phyloP scores from a whole-genome alignment of 331 rosid genomes.

The Arachis monticola region DNA sequence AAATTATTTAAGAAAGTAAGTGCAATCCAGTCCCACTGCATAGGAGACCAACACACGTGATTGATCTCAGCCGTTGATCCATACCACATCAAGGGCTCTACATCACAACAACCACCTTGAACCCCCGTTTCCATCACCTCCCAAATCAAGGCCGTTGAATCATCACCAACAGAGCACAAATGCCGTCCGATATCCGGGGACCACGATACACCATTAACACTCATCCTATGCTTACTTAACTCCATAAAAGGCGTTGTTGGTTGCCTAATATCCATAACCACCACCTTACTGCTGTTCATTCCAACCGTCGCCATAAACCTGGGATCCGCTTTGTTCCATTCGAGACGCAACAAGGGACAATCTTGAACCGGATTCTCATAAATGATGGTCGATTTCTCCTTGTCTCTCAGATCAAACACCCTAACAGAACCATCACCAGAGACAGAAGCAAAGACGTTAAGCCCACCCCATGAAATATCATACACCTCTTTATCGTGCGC shows the following conservation, averaged over 20 bases:
- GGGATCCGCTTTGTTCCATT: conserved; percentile 72
- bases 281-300: conserved; percentile 64
- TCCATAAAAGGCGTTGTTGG: conserved; percentile 67
- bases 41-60: conserved; percentile 65
- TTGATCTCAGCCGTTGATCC: conserved; percentile 60
- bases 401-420: conserved; percentile 68
- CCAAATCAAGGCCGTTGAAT: conserved; percentile 74
- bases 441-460: conserved; percentile 67
- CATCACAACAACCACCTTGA: conserved; percentile 23
- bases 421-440: conserved; percentile 80
- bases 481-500: conserved; percentile 82
- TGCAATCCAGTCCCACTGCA: conserved; percentile 62
- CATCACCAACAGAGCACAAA: conserved; percentile 64
- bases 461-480: conserved; percentile 75
- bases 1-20: conserved; percentile 56
- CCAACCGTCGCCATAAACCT: conserved; percentile 68
- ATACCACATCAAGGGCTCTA: conserved; percentile 61
- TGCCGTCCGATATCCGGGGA: conserved; percentile 55
- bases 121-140: conserved; percentile 49
- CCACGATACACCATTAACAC: conserved; percentile 74
- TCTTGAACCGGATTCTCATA: conserved; percentile 58
- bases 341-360: conserved; percentile 59
- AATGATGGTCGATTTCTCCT: conserved; percentile 69
- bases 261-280: conserved; percentile 65
- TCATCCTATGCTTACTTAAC: conserved; percentile 51